A percentile compares a stretch with the other conserved stretches of the same genome.
Evolutionary conservation across 2,329 filamentous ascomycete species (phyloP).

Genomic region (Colletotrichum scovillei): DNA sequence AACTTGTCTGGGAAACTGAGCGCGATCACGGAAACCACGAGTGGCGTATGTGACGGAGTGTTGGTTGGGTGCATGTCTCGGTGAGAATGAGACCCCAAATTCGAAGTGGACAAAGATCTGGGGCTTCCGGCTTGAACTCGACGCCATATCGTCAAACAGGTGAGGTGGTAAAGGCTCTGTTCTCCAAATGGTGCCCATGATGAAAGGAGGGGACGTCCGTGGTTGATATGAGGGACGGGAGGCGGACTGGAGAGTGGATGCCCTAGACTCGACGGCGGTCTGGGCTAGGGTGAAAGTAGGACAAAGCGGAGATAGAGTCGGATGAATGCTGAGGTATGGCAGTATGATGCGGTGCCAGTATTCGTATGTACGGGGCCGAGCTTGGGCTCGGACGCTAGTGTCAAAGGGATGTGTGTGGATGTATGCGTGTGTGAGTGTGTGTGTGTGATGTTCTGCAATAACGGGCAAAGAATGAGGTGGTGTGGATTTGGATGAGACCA

Average conservation of each 20-base stretch:
- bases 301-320: conserved; percentile 34
- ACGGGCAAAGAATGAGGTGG: not conserved
- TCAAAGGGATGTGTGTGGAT: conserved; percentile 20
- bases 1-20: conserved; percentile 57
- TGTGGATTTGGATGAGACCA: not conserved
- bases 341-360: conserved; percentile 7
- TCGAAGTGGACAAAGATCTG: conserved; percentile 64
- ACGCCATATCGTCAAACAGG: conserved; percentile 41
- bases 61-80: conserved; percentile 54
- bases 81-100: conserved; percentile 62
- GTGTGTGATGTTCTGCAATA: conserved; percentile 8
- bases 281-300: conserved; percentile 22
- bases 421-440: too few species aligned
- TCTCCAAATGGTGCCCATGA: conserved; percentile 39
- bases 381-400: conserved; percentile 29
- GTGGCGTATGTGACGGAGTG: conserved; percentile 61
- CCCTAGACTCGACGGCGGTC: conserved; percentile 26
- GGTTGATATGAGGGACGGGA: conserved; percentile 28
- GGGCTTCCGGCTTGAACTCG: conserved; percentile 46
- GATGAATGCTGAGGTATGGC: conserved; percentile 14
- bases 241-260: conserved; percentile 11
- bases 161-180: conserved; percentile 39
- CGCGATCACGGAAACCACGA: conserved; percentile 54
- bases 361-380: conserved; percentile 23
- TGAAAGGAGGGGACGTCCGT: conserved; percentile 11